These are phyloP conservation scores for Candida schatavii DNA, from an alignment of 805 yeast genomes.

Conservation along the genomic window DNA sequence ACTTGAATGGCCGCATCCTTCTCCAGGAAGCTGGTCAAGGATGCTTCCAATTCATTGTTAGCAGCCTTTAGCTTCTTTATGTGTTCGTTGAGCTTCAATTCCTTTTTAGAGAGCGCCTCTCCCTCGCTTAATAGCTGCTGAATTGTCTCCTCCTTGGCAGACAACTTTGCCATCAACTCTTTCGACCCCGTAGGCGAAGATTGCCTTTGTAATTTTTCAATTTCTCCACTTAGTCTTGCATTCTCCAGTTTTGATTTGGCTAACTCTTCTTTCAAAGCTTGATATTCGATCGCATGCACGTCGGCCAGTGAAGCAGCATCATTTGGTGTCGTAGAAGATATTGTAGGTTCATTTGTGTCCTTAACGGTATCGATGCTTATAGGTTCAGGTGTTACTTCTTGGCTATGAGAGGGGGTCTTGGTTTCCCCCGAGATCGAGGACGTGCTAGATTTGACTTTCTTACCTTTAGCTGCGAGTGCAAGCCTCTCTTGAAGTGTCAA, in stretches of 20 bases:
- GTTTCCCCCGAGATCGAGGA: conserved; percentile 1
- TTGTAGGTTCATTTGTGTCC: too few species aligned
- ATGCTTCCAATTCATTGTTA: conserved; percentile 28
- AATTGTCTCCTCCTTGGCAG: conserved; percentile 59
- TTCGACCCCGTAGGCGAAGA: conserved; percentile 9
- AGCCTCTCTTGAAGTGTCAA: conserved; percentile 81
- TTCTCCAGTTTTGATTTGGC: background rate
- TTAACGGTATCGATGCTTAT: too few species aligned
- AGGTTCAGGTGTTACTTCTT: background rate
- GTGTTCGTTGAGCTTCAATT: conserved; percentile 62
- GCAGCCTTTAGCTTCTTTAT: conserved; percentile 55
- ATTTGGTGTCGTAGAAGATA: too few species aligned
- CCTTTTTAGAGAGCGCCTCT: conserved; percentile 65
- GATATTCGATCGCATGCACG: too few species aligned
- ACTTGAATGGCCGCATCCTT: conserved; percentile 30
- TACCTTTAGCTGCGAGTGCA: conserved; percentile 70
- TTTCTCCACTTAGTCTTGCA: conserved; percentile 5
- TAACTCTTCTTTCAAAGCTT: conserved; percentile 2
- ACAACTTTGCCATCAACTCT: conserved; percentile 27
- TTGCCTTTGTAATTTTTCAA: conserved; percentile 2
- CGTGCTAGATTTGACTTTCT: conserved; percentile 21
- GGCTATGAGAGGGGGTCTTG: conserved; percentile 1
- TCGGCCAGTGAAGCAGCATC: too few species aligned
- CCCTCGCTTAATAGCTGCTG: conserved; percentile 74
- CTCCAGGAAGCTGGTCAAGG: conserved; percentile 24